A percentile compares a stretch with the other conserved stretches of the same genome.
Conservation (phyloP, 2,329 filamentous ascomycete genomes). For the Talaromyces sp. region DNA sequence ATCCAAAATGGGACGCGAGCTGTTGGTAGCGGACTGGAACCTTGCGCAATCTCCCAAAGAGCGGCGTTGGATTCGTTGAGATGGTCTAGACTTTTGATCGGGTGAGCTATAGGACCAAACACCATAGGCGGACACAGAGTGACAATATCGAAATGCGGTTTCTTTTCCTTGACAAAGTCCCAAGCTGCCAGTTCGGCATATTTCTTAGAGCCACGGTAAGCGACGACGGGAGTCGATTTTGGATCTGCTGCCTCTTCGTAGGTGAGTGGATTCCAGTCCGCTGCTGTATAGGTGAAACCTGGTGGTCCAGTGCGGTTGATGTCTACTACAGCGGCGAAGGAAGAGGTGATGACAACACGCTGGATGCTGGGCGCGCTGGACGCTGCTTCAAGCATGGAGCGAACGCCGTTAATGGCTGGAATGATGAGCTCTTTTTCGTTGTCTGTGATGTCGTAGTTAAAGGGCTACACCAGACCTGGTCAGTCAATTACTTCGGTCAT, state of each 20-base stretch:
- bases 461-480: too few species aligned
- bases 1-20: slow-evolving; percentile 36
- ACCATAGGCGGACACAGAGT: slow-evolving; percentile 47
- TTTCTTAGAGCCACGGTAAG: slow-evolving; percentile 19
- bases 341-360: slow-evolving; percentile 17
- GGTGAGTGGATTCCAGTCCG: slow-evolving; percentile 18
- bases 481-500: too few species aligned
- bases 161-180: slow-evolving; percentile 34
- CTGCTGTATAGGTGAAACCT: slow-evolving; percentile 18
- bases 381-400: slow-evolving; percentile 14
- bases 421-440: slow-evolving; percentile 19
- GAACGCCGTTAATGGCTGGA: slow-evolving; percentile 17
- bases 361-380: slow-evolving; percentile 8
- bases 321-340: slow-evolving; percentile 18
- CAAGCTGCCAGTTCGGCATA: slow-evolving; percentile 26
- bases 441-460: slow-evolving; percentile 12
- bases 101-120: slow-evolving; percentile 45
- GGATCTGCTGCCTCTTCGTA: slow-evolving; percentile 16
- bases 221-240: slow-evolving; percentile 7
- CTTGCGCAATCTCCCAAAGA: slow-evolving; percentile 42
- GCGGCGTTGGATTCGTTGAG: slow-evolving; percentile 45
- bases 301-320: background rate
- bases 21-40: slow-evolving; percentile 36
- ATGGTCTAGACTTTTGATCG: slow-evolving; percentile 31
- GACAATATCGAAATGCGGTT: slow-evolving; percentile 41